Conservation (phyloP, 306 rosid species). For the Dryas octopetala region DNA sequence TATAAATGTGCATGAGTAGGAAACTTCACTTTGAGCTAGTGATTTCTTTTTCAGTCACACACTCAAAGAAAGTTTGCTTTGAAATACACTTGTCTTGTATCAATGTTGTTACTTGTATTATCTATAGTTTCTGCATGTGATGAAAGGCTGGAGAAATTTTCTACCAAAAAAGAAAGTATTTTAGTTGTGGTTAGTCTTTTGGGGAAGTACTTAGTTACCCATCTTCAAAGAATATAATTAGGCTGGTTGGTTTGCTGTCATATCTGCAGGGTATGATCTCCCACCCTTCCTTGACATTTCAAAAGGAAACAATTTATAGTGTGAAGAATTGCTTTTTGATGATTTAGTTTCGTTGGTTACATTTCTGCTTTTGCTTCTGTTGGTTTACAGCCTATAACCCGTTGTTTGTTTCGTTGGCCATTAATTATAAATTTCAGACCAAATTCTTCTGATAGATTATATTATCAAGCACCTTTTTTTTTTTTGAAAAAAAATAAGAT, state of each 20-base stretch:
- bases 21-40: background rate
- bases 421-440: background rate
- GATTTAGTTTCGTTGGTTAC: background rate
- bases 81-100: too few relatives aligned
- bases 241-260: background rate
- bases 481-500: background rate
- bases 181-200: background rate
- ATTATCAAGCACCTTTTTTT: background rate
- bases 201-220: background rate
- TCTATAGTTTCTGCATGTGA: background rate
- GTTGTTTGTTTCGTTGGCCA: background rate
- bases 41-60: background rate
- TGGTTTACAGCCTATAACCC: background rate
- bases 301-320: background rate
- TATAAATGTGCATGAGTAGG: background rate
- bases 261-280: background rate
- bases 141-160: background rate
- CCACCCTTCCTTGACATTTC: background rate
- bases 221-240: background rate
- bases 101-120: background rate
- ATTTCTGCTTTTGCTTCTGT: background rate
- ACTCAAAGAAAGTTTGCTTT: background rate
- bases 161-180: background rate
- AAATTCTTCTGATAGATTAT: background rate
- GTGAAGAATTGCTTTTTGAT: background rate